Evolutionary conservation across 495 filamentous ascomycete species (phyloP).

Genomic region (Podospora anserina): DNA sequence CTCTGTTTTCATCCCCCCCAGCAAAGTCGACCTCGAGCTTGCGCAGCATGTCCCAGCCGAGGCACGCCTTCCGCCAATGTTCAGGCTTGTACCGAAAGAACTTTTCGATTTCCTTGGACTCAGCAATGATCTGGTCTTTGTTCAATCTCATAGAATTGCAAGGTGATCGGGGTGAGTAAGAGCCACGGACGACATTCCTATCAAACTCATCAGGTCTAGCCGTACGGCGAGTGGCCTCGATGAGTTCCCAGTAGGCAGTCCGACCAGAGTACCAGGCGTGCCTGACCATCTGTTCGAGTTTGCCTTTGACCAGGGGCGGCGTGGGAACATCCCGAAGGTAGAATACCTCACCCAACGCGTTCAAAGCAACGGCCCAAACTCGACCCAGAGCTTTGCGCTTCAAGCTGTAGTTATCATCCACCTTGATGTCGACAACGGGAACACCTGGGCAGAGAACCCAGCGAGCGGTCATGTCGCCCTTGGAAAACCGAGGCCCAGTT

Average conservation of each 20-base stretch:
- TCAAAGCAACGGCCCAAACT: constrained; percentile 82
- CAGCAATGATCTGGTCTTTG: constrained; percentile 64
- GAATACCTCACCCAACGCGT: constrained; percentile 89
- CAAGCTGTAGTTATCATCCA: constrained; percentile 75
- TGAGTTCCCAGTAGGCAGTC: constrained; percentile 71
- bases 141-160: constrained; percentile 63
- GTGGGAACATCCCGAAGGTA: constrained; percentile 69
- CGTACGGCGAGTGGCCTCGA: constrained; percentile 69
- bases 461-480: constrained; percentile 74
- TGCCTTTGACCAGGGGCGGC: constrained; percentile 37
- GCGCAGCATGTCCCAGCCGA: constrained; percentile 90
- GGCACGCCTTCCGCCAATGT: constrained; percentile 73
- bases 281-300: constrained; percentile 53
- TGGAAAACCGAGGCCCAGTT: constrained; percentile 61
- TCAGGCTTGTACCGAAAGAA: constrained; percentile 71
- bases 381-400: constrained; percentile 65
- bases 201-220: constrained; percentile 66
- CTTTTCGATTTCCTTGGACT: constrained; percentile 76
- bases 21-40: constrained; percentile 86
- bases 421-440: constrained; percentile 78
- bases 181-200: constrained; percentile 43
- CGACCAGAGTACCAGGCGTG: constrained; percentile 77
- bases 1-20: constrained; percentile 66
- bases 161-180: constrained; percentile 48
- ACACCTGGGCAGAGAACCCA: constrained; percentile 92